phyloP scores from a whole-genome alignment of 345 rosid genomes.

The Corymbia maculata region DNA sequence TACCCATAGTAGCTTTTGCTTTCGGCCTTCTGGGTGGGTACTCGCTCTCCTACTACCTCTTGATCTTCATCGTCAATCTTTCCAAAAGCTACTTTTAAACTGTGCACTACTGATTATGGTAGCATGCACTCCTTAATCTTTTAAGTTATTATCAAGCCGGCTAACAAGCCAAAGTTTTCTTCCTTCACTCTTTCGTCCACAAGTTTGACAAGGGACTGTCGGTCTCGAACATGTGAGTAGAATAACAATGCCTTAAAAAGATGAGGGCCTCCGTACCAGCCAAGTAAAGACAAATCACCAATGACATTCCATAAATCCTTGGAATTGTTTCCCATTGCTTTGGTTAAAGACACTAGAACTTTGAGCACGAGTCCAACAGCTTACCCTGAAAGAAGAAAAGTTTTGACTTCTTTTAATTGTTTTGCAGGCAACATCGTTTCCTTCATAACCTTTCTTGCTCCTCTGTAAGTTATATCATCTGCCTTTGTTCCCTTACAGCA shows the following conservation, averaged over 20 bases:
- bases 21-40: conserved; percentile 65
- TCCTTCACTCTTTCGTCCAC: neutral
- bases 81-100: neutral
- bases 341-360: neutral
- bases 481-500: neutral
- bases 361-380: neutral
- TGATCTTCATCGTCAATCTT: neutral
- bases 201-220: neutral
- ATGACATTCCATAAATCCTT: neutral
- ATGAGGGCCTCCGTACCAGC: neutral
- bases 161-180: neutral
- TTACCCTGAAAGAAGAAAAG: neutral
- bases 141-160: neutral
- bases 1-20: conserved; percentile 21
- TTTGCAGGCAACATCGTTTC: conserved; percentile 61
- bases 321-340: neutral
- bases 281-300: neutral
- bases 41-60: neutral
- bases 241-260: neutral
- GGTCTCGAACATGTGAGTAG: neutral
- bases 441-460: conserved; percentile 55
- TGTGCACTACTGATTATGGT: neutral
- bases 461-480: conserved; percentile 31
- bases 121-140: neutral
- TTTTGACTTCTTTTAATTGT: neutral